phyloP scores from a whole-genome alignment of 1,284 basidiomycete species.

The Coniferiporia sulphurascens region DNA sequence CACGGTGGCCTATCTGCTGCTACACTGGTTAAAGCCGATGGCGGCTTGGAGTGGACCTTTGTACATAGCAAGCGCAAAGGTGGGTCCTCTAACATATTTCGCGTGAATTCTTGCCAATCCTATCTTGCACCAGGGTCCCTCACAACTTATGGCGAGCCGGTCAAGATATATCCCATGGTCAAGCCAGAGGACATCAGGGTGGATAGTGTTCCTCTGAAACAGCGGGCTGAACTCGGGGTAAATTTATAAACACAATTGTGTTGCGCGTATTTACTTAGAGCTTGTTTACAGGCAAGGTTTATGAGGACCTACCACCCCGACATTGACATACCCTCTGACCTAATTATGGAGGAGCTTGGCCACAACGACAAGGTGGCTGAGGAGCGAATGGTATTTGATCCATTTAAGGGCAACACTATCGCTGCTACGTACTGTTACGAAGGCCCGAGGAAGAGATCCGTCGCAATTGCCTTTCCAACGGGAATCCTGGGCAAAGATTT shows the following conservation, averaged over 20 bases:
- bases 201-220: conserved; percentile 32
- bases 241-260: conserved; percentile 18
- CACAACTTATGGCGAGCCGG: conserved; percentile 24
- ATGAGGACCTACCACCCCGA: conserved; percentile 65
- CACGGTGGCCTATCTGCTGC: conserved; percentile 50
- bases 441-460: conserved; percentile 25
- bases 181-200: conserved; percentile 29
- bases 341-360: conserved; percentile 51
- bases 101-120: background rate
- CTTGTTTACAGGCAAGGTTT: conserved; percentile 51
- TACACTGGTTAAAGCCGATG: conserved; percentile 35
- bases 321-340: conserved; percentile 58
- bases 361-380: conserved; percentile 36
- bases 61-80: conserved; percentile 31
- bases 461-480: conserved; percentile 53
- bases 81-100: conserved; percentile 6
- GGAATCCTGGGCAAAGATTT: conserved; percentile 54
- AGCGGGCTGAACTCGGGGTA: conserved; percentile 61
- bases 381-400: conserved; percentile 45
- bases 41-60: conserved; percentile 49
- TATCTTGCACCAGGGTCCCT: conserved; percentile 5
- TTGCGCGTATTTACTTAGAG: background rate
- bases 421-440: conserved; percentile 37
- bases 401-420: conserved; percentile 43
- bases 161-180: conserved; percentile 53